These are phyloP conservation scores for Solioccasus polychromus DNA, from an alignment of 768 basidiomycete species.

Conservation along the genomic window DNA sequence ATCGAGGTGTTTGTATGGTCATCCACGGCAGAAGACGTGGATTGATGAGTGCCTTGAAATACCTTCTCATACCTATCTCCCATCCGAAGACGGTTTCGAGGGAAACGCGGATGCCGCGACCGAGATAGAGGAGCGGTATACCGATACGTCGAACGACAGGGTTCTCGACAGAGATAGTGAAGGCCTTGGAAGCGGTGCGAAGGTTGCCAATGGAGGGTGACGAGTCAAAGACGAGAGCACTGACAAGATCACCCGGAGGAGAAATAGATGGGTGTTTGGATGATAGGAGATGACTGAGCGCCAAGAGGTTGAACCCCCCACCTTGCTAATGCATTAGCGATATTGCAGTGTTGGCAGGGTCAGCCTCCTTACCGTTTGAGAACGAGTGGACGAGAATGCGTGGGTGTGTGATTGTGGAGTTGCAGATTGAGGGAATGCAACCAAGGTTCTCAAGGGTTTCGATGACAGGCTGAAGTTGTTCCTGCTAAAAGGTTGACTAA, in stretches of 20 bases:
- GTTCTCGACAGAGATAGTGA: constrained; percentile 21
- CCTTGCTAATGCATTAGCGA: constrained; percentile 12
- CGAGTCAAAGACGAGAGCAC: constrained; percentile 24
- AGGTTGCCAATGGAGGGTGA: constrained; percentile 15
- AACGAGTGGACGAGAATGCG: constrained; percentile 28
- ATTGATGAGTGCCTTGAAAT: constrained; percentile 13
- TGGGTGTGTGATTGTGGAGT: constrained; percentile 5
- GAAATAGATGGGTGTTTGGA: constrained; percentile 15
- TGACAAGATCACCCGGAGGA: constrained; percentile 3
- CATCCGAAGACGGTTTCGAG: constrained; percentile 15
- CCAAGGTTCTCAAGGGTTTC: constrained; percentile 24
- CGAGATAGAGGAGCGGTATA: neutral
- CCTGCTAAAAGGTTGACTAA: constrained; percentile 13
- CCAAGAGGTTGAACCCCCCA: constrained; percentile 19
- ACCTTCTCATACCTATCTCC: neutral
- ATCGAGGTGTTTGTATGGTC: constrained; percentile 27
- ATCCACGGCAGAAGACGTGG: constrained; percentile 33
- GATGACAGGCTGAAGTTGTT: constrained; percentile 18
- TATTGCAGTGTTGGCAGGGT: neutral
- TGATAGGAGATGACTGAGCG: constrained; percentile 17
- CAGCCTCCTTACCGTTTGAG: constrained; percentile 24
- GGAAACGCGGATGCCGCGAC: neutral
- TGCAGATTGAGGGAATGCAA: constrained; percentile 12
- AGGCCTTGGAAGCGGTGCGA: constrained; percentile 20
- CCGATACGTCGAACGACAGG: constrained; percentile 8